A percentile compares a stretch with the other conserved stretches of the same genome.
Evolutionary conservation across 2,329 filamentous ascomycete species (phyloP).

Genomic region (Fusarium sp.): DNA sequence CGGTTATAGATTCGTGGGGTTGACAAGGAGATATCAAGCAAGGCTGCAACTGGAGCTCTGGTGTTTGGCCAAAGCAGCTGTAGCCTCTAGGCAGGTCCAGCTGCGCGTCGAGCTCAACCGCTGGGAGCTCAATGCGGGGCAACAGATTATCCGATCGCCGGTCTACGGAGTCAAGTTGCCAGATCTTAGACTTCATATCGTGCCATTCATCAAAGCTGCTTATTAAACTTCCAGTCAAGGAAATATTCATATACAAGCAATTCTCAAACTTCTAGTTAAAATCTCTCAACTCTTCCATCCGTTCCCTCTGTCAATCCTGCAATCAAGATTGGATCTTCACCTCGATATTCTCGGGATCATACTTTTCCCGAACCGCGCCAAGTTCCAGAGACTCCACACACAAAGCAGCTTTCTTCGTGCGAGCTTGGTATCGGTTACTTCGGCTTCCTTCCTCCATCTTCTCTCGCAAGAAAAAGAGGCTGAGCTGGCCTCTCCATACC

Average conservation of each 20-base stretch:
- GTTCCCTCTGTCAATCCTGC: neutral
- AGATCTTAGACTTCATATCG: neutral
- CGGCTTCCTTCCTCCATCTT: slow-evolving; percentile 40
- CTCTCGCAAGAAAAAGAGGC: slow-evolving; percentile 31
- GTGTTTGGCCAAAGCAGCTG: slow-evolving; percentile 45
- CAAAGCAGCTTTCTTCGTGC: slow-evolving; percentile 29
- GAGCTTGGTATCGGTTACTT: slow-evolving; percentile 39
- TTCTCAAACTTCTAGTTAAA: neutral
- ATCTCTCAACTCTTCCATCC: neutral
- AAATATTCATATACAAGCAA: neutral
- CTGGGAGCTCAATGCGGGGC: slow-evolving; percentile 38
- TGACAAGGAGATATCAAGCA: slow-evolving; percentile 38
- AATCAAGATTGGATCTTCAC: neutral
- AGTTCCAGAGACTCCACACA: slow-evolving; percentile 16
- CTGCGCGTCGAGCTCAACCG: slow-evolving; percentile 50
- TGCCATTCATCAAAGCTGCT: neutral
- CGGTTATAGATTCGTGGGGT: slow-evolving; percentile 36
- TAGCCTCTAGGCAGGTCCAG: slow-evolving; percentile 49
- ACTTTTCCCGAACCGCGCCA: neutral
- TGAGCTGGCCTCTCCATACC: slow-evolving; percentile 46
- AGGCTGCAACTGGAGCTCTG: slow-evolving; percentile 48
- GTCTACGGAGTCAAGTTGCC: neutral
- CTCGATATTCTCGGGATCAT: neutral
- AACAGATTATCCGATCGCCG: slow-evolving; percentile 42
- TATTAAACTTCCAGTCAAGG: neutral